These are phyloP conservation scores for Yamadazyma mexicana DNA, from an alignment of 1,139 yeast genomes.

Conservation along the genomic window DNA sequence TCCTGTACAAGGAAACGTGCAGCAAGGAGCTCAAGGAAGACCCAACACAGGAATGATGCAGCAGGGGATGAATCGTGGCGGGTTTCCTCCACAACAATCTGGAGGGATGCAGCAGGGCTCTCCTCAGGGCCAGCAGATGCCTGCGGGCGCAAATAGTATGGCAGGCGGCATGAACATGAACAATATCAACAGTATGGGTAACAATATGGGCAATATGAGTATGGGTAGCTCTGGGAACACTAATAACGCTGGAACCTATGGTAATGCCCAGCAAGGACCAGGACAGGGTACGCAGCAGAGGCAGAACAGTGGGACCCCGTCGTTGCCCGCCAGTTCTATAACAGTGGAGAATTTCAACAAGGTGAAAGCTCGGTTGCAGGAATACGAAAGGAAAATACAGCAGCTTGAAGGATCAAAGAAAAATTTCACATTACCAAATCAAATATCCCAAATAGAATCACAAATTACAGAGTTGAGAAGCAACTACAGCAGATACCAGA, in stretches of 20 bases:
- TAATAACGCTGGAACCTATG: neutral
- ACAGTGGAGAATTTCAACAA: constrained; percentile 44
- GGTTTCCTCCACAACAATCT: neutral
- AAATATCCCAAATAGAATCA: constrained; percentile 33
- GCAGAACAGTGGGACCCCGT: constrained; percentile 12
- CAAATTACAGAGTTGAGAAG: constrained; percentile 35
- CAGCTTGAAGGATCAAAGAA: constrained; percentile 26
- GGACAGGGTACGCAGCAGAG: neutral
- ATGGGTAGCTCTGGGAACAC: neutral
- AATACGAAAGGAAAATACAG: constrained; percentile 42
- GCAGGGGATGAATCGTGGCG: constrained; percentile 1
- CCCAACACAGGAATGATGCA: neutral
- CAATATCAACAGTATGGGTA: neutral
- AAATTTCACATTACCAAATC: constrained; percentile 29
- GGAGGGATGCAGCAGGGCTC: no score
- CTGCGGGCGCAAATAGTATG: neutral
- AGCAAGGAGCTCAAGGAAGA: neutral
- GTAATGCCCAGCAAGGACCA: neutral
- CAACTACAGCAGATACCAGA: constrained; percentile 39
- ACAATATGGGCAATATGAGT: neutral
- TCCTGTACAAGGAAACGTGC: neutral
- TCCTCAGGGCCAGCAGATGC: constrained; percentile 2
- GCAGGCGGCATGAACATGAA: neutral
- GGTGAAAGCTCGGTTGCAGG: constrained; percentile 38
- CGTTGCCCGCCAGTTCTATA: constrained; percentile 31